phyloP scores from a whole-genome alignment of 1,284 basidiomycete species.

The Cryptococcus depauperatus region DNA sequence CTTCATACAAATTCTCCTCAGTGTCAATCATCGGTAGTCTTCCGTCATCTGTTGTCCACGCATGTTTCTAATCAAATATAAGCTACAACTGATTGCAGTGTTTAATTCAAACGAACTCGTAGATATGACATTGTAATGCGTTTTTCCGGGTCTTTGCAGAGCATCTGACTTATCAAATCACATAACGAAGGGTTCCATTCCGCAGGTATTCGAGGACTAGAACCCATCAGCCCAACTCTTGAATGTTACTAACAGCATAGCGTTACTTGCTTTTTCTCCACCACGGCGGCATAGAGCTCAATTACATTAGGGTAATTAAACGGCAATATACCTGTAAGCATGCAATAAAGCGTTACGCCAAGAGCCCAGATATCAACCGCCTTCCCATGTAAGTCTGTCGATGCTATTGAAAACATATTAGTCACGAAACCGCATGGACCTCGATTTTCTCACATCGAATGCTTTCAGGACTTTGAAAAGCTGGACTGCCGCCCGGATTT shows the following conservation, averaged over 20 bases:
- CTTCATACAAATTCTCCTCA: slow-evolving; percentile 44
- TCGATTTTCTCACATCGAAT: slow-evolving; percentile 34
- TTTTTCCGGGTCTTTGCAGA: slow-evolving; percentile 41
- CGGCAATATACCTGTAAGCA: slow-evolving; percentile 50
- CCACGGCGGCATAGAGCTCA: slow-evolving; percentile 49
- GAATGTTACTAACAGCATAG: background rate
- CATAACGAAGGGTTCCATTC: slow-evolving; percentile 38
- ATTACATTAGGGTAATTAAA: slow-evolving; percentile 49
- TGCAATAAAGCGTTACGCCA: slow-evolving; percentile 52
- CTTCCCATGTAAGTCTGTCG: slow-evolving; percentile 44
- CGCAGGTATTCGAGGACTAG: slow-evolving; percentile 37
- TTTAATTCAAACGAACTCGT: slow-evolving; percentile 26
- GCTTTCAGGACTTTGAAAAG: slow-evolving; percentile 52
- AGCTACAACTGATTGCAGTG: background rate
- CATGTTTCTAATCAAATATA: slow-evolving; percentile 32
- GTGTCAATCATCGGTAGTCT: slow-evolving; percentile 39
- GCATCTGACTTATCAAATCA: slow-evolving; percentile 40
- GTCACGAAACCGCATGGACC: too few relatives aligned
- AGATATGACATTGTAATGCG: slow-evolving; percentile 42
- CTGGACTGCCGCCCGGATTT: slow-evolving; percentile 50
- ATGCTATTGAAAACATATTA: slow-evolving; percentile 5
- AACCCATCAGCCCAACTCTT: background rate
- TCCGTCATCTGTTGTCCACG: slow-evolving; percentile 44
- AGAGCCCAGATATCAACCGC: slow-evolving; percentile 52
- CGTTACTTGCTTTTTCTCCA: slow-evolving; percentile 43